Percentiles rank a stretch among this genome's conserved stretches.
Evolutionary conservation across 192 early-diverging fungal species (phyloP).

Genomic region (Dimargaris xerosporica): DNA sequence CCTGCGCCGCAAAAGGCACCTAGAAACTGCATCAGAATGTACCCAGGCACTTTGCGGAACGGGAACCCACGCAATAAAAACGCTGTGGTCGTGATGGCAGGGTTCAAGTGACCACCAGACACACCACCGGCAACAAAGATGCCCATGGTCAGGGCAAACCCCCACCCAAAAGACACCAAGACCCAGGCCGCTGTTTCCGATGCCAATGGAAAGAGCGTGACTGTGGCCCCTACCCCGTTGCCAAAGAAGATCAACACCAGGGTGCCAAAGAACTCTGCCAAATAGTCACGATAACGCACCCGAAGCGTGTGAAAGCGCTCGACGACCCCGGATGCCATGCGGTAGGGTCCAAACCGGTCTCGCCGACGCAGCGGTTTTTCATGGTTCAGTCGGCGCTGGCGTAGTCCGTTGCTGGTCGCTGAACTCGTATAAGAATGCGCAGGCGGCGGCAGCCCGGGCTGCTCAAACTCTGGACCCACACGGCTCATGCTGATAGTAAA

Average conservation of each 20-base stretch:
- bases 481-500: too few species aligned
- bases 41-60: constrained; percentile 47
- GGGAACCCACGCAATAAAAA: constrained; percentile 51
- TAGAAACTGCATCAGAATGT: constrained; percentile 44
- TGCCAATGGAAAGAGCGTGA: constrained; percentile 22
- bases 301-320: not conserved
- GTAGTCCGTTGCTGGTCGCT: too few species aligned
- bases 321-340: not conserved
- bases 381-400: too few species aligned
- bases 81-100: constrained; percentile 52
- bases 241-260: constrained; percentile 46
- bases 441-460: too few species aligned
- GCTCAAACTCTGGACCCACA: too few species aligned
- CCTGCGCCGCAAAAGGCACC: constrained; percentile 59
- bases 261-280: constrained; percentile 65
- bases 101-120: constrained; percentile 66
- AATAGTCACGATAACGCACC: constrained; percentile 29
- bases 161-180: constrained; percentile 43
- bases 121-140: constrained; percentile 44
- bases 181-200: constrained; percentile 29
- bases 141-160: constrained; percentile 43
- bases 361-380: too few species aligned
- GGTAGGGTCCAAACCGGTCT: too few species aligned
- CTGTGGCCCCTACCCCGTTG: constrained; percentile 40
- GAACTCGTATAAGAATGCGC: too few species aligned